These are phyloP conservation scores for Pelargonium nanum DNA, from an alignment of 345 rosid species.

Conservation along the genomic window DNA sequence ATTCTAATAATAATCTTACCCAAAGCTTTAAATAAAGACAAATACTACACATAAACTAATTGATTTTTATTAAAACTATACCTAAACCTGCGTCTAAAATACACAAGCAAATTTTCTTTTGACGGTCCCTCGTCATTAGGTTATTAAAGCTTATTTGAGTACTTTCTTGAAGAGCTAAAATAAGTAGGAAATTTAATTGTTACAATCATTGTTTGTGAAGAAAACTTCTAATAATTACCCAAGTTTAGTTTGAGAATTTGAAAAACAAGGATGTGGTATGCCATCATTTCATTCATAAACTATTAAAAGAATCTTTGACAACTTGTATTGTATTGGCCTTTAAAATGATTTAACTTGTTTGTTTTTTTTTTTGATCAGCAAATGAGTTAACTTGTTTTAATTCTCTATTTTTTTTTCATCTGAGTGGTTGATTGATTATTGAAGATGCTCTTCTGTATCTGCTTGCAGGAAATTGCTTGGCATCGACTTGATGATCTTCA, in stretches of 20 bases:
- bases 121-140: too few species aligned
- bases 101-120: too few species aligned
- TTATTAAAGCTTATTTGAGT: too few species aligned
- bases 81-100: too few species aligned
- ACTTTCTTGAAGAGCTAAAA: neutral
- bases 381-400: neutral
- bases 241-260: neutral
- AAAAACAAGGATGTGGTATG: neutral
- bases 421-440: neutral
- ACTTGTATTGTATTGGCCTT: neutral
- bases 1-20: too few species aligned
- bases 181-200: neutral
- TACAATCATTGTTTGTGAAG: neutral
- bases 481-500: constrained; percentile 80
- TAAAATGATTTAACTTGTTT: neutral
- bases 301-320: too few species aligned
- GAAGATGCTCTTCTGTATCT: constrained; percentile 6
- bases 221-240: neutral
- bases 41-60: too few species aligned
- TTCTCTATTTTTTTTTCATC: too few species aligned
- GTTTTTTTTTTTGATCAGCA: neutral
- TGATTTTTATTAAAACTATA: too few species aligned
- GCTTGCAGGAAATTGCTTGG: constrained; percentile 90
- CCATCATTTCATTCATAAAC: neutral
- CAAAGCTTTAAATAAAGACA: too few species aligned